Base-by-base conservation (phyloP, 2,329 filamentous ascomycete genomes). In the Fusarium sp. region DNA sequence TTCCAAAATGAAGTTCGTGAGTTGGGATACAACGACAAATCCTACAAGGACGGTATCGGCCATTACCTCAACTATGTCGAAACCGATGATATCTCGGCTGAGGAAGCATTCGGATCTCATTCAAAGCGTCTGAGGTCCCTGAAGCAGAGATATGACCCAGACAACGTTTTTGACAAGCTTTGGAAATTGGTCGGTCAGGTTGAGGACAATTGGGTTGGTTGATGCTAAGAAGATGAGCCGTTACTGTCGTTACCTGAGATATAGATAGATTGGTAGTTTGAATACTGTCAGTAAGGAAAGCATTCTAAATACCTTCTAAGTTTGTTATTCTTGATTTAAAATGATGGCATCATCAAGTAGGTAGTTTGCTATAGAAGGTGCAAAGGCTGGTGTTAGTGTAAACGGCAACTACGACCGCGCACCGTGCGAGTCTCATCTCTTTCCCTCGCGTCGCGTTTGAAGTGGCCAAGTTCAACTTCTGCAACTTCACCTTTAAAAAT, bases 141-240 rank as follows among this genome's bases (percentile, higher is more conserved):
- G 49, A 72, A 72, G 60, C 58, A 73, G 53, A 49, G 45, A 25
- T 72, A 73, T 42, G 70, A 72, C 42, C 67, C 70, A 8, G 14
- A 46, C 18, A 72, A 72, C 49, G 64, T 69, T 26, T 72, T 73
- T 54, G 68, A 73, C n/a, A 72, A 72, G 55, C 19, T 68, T 39
- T 73, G 70, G 69, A 72, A 70, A 49, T 62, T 72, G 19, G 39
- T 72, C 30, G 59, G 69, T 3, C 41, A 70, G 42, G 59, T 68
- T 46, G 69, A 72, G 21, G 67, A 65, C 21, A 62, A 71, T 25
- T 70, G 67, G 67, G 23, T 70, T 39, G 67, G 51, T 43, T 65
- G 30, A 66, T 19, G 21, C 11, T 43, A n/a, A 3, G 26, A 25
- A 23, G 16, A 48, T 51, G 11, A 44, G 19, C 18, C 23, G 11